Evolutionary conservation across 805 yeast species (phyloP).

Genomic region (Monosporozyma siamensis): DNA sequence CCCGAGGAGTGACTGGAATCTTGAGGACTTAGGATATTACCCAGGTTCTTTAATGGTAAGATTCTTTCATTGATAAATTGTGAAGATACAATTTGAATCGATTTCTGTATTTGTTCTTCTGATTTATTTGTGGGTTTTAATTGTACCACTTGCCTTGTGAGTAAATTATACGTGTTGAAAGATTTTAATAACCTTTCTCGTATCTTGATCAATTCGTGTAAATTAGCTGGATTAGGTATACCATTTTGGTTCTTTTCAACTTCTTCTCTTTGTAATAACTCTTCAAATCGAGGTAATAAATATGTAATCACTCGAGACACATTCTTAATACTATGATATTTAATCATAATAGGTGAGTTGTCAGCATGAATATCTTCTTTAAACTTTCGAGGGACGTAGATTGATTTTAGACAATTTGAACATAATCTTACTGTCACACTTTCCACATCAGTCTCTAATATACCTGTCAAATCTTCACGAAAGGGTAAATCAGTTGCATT

Average conservation of each 20-base stretch:
- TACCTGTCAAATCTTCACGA: constrained; percentile 10
- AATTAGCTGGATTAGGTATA: neutral
- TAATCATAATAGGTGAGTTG: constrained; percentile 32
- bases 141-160: constrained; percentile 37
- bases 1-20: constrained; percentile 1
- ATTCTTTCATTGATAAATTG: constrained; percentile 59
- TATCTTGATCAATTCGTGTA: constrained; percentile 31
- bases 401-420: constrained; percentile 50
- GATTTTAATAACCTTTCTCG: constrained; percentile 40
- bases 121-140: constrained; percentile 31
- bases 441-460: constrained; percentile 5
- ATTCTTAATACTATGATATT: constrained; percentile 35
- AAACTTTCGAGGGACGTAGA: constrained; percentile 50
- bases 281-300: constrained; percentile 38
- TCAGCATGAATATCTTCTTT: constrained; percentile 31
- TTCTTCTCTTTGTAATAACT: constrained; percentile 29
- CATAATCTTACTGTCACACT: constrained; percentile 50
- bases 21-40: constrained; percentile 19
- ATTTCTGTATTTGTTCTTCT: constrained; percentile 39
- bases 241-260: constrained; percentile 16
- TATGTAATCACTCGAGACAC: constrained; percentile 32
- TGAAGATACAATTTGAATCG: constrained; percentile 49
- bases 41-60: constrained; percentile 53
- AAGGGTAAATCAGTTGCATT: constrained; percentile 23
- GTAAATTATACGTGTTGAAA: constrained; percentile 42